A percentile compares a stretch with the other conserved stretches of the same genome.
Conservation (phyloP, 2,329 filamentous ascomycete genomes). For the Aspergillus floridensis region DNA sequence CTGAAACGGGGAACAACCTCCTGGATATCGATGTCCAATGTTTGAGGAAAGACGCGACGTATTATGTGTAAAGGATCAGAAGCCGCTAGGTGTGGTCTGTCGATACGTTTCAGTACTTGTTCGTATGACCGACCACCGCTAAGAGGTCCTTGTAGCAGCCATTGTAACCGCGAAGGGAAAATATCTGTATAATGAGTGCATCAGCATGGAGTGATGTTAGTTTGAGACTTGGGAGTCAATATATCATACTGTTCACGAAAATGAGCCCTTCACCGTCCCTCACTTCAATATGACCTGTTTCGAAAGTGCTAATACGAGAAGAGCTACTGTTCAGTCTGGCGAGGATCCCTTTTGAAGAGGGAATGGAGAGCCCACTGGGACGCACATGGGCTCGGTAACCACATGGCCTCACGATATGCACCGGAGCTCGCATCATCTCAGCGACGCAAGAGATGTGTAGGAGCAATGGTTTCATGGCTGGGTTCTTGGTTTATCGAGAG, state of each 20-base stretch:
- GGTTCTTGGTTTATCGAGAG: background rate
- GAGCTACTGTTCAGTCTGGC: constrained; percentile 7
- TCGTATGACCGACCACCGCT: constrained; percentile 46
- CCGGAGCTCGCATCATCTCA: constrained; percentile 23
- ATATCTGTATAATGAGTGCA: constrained; percentile 57
- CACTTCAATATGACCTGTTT: constrained; percentile 78
- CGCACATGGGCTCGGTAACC: constrained; percentile 1
- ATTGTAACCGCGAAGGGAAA: constrained; percentile 74
- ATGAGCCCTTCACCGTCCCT: constrained; percentile 75
- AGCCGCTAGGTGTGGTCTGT: constrained; percentile 51
- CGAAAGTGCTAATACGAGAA: constrained; percentile 55
- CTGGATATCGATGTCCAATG: constrained; percentile 66
- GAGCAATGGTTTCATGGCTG: background rate
- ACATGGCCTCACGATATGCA: constrained; percentile 12
- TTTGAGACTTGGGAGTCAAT: background rate
- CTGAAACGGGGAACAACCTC: constrained; percentile 82
- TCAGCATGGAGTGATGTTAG: constrained; percentile 7
- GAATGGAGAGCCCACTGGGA: constrained; percentile 7
- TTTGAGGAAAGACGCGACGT: constrained; percentile 61
- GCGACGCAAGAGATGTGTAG: constrained; percentile 4
- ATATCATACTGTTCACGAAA: constrained; percentile 79
- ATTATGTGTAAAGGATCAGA: constrained; percentile 58
- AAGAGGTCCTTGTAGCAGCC: constrained; percentile 56
- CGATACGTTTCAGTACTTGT: constrained; percentile 51
- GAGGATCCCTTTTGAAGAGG: background rate